phyloP scores from a whole-genome alignment of 495 filamentous ascomycete genomes.

The Penicillium lagena region DNA sequence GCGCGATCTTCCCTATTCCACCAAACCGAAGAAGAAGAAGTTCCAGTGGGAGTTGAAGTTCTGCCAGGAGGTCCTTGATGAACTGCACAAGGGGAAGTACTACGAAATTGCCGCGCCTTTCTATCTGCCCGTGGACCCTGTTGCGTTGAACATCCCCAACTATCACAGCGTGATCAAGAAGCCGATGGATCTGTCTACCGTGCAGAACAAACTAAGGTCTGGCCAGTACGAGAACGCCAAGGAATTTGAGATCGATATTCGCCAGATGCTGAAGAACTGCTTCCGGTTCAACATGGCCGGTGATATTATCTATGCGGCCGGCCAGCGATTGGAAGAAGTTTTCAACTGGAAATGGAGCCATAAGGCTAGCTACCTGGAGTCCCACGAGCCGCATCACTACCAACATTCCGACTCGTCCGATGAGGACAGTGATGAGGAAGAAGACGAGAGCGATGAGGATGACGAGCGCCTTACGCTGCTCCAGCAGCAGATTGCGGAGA shows the following conservation, averaged over 20 bases:
- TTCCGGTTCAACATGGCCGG: slow-evolving; percentile 79
- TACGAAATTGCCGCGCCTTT: slow-evolving; percentile 61
- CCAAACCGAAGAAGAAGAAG: slow-evolving; percentile 90
- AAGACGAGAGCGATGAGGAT: slow-evolving; percentile 59
- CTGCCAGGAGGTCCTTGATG: slow-evolving; percentile 73
- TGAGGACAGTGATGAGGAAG: slow-evolving; percentile 62
- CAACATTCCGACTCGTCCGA: slow-evolving; percentile 49
- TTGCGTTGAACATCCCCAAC: slow-evolving; percentile 86
- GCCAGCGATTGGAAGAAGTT: slow-evolving; percentile 60
- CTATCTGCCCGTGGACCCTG: slow-evolving; percentile 79
- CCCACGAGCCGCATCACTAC: slow-evolving; percentile 58
- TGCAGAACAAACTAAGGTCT: slow-evolving; percentile 64
- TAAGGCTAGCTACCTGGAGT: slow-evolving; percentile 70
- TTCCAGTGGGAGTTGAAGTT: slow-evolving; percentile 82
- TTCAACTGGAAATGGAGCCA: slow-evolving; percentile 68
- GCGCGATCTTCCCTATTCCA: slow-evolving; percentile 78
- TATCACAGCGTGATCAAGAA: slow-evolving; percentile 93
- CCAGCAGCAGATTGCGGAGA: slow-evolving; percentile 57
- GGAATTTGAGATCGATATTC: slow-evolving; percentile 80
- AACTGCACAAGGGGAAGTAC: slow-evolving; percentile 72
- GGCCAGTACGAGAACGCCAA: slow-evolving; percentile 79
- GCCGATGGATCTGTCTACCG: slow-evolving; percentile 87
- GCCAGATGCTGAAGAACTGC: slow-evolving; percentile 82
- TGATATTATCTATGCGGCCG: slow-evolving; percentile 66
- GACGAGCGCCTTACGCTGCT: slow-evolving; percentile 62